Evolutionary conservation across 2,329 filamentous ascomycete species (phyloP), one percentile per base, ranked within the genome.

Genomic region (Exutisphaerella laricina): DNA sequence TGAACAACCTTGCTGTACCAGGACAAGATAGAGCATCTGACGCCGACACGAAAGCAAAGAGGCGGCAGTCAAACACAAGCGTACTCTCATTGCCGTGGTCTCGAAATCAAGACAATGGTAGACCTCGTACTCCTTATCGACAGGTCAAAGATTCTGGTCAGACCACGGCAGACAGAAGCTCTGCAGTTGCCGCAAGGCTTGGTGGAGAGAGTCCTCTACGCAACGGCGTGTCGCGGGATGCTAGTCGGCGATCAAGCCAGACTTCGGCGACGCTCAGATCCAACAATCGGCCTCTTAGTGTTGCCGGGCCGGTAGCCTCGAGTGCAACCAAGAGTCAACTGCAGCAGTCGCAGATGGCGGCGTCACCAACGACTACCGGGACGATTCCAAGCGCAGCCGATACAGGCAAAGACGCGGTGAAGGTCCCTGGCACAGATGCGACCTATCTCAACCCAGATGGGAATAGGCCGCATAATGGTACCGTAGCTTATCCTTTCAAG

Each of bases 401-500:
- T 21, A 53, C 37, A 36, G 41, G 45, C 20, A 45, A 47, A 34
- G 50, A 50, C 18, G 45, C 45, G 20, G 46, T 50, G 23, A 54
- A 54, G 30, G 56, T 56, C 16, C 58, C 50, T 4, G 56, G 48
- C 3, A 69, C 66, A 0, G 59, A 70, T 3, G 67, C 70, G 1
- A 66, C 73, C 0, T 66, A 70, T 21, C 72, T 70, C 6, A 70
- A 57, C 55, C 74, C 32, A 64, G 72, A 49, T 69, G 77, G 77
- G 4, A 84, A 82, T 57, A 70, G 84, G 2, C 81, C 84, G 0
- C 80, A 79, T 33, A 70, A 84, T 4, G 79, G 78, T 14, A 81
- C 83, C 0, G 77, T 88, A 18, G 83, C 85, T 0, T 75, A 86
- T 53, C 85, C 85, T 0, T 89, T 89, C 58, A 84, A 77, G 43